phyloP scores from a whole-genome alignment of 1,139 yeast genomes.

The Kluyveromyces marxianus region DNA sequence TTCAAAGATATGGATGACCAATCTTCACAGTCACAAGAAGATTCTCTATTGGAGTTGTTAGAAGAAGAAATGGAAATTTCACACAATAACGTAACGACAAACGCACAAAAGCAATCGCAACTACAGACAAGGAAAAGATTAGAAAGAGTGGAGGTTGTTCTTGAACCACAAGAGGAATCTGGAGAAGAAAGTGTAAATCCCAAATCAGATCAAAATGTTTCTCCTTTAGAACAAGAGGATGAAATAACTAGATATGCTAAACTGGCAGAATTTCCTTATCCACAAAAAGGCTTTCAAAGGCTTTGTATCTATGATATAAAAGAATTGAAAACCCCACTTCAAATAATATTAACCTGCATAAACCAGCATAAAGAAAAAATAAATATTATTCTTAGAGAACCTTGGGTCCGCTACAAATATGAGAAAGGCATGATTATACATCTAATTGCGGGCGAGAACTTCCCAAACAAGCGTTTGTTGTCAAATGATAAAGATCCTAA shows the following conservation, averaged over 20 bases:
- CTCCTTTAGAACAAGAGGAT: constrained; percentile 3
- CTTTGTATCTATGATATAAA: constrained; percentile 34
- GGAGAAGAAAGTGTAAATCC: constrained; percentile 10
- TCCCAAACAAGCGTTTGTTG: constrained; percentile 25
- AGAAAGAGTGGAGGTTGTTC: neutral
- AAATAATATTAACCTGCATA: constrained; percentile 44
- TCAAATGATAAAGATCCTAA: constrained; percentile 27
- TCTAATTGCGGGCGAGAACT: constrained; percentile 42
- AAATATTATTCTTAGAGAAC: constrained; percentile 43
- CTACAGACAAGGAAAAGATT: neutral
- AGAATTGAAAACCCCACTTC: constrained; percentile 35
- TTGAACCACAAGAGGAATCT: constrained; percentile 7
- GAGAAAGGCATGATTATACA: constrained; percentile 51
- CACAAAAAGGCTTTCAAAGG: constrained; percentile 43
- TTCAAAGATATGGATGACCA: neutral
- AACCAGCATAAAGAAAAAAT: constrained; percentile 31
- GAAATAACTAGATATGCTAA: constrained; percentile 7
- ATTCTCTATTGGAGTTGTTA: constrained; percentile 1
- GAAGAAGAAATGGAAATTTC: neutral
- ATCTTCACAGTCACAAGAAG: neutral
- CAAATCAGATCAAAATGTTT: constrained; percentile 27
- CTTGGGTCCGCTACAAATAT: constrained; percentile 41
- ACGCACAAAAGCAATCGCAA: neutral
- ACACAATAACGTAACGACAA: too few relatives aligned
- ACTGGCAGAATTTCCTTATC: constrained; percentile 39